Base-by-base conservation (phyloP, 768 basidiomycete species). In the Paxillus involutus region DNA sequence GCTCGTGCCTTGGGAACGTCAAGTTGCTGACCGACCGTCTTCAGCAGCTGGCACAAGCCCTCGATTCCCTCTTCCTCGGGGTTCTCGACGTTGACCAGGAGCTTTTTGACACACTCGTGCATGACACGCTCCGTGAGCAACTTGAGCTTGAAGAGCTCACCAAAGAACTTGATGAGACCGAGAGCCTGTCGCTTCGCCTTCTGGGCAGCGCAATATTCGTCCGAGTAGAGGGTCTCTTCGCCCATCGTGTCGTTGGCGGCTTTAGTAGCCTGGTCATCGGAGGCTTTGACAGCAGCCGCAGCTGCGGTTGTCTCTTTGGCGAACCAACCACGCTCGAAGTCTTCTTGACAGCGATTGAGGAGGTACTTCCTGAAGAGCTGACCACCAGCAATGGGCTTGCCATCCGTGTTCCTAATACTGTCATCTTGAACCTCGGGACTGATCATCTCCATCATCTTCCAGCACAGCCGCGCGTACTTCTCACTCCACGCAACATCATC, bases 51-150 rank as follows among this genome's bases (percentile, higher is more conserved):
- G 80, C 94, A 97, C 52, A 97, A 80, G 44, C 88, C 91, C 79
- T 98, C 96, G 59, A 99, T 90, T 67, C 97, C 95, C 75, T 98
- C 96, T 73, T 98, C 96, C 66, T 98, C 94, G 0, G 94, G 97
- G 64, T 92, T 91, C 61, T 93, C 87, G 53, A 96, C 88, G 67
- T 99, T 98, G 51, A 87, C 83, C 12, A 98, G 78, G 12, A 98
- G 81, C 75, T 95, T 94, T 82, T 94, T 93, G 68, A 98, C 86
- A 78, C 95, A 99, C 73, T 94, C 91, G 77, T 94, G 91, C 91
- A 98, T 99, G 75, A 98, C 96, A 61, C 93, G 88, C 75, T 94
- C 93, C 47, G 94, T 94, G 51, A 98, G 77, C 94, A 98, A 97
- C 74, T 92, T 90, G 17, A 99, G 78, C 76, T 98, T 98, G 87